These are phyloP conservation scores for Clonostachys chloroleuca DNA, from an alignment of 2,329 filamentous ascomycete genomes.

Conservation along the genomic window DNA sequence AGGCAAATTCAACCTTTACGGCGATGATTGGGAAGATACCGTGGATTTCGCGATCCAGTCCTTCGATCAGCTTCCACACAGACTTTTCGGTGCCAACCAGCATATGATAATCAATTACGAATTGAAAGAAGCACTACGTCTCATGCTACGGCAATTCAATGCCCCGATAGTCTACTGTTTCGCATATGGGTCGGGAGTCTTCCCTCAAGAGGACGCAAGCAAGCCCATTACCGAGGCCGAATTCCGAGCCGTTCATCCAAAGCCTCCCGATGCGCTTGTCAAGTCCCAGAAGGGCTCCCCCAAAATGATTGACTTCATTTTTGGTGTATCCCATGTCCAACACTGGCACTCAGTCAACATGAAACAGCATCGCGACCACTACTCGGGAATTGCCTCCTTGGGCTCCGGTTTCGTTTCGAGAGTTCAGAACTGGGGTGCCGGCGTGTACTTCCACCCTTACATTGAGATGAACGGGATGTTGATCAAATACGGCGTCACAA, in stretches of 20 bases:
- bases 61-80: slow-evolving; percentile 39
- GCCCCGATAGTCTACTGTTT: slow-evolving; percentile 96
- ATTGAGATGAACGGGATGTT: slow-evolving; percentile 91
- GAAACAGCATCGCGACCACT: slow-evolving; percentile 83
- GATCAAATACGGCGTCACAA: slow-evolving; percentile 97
- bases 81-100: slow-evolving; percentile 86
- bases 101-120: slow-evolving; percentile 95
- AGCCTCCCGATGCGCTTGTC: slow-evolving; percentile 74
- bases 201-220: slow-evolving; percentile 65
- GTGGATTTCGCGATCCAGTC: slow-evolving; percentile 33
- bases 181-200: slow-evolving; percentile 95
- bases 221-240: slow-evolving; percentile 49
- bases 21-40: slow-evolving; percentile 37
- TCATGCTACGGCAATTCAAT: slow-evolving; percentile 85
- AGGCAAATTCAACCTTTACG: slow-evolving; percentile 27
- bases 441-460: slow-evolving; percentile 97
- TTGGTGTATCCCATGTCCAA: slow-evolving; percentile 89
- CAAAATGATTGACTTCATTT: slow-evolving; percentile 99
- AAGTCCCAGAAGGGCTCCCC: slow-evolving; percentile 83
- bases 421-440: slow-evolving; percentile 89
- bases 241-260: slow-evolving; percentile 68
- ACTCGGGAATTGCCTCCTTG: slow-evolving; percentile 77
- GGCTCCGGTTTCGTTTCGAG: slow-evolving; percentile 82
- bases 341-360: slow-evolving; percentile 97
- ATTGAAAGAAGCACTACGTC: slow-evolving; percentile 84